Percentiles rank a stretch among this genome's conserved stretches.
phyloP scores from a whole-genome alignment of 495 filamentous ascomycete species.

The Penicillium subrubescens region DNA sequence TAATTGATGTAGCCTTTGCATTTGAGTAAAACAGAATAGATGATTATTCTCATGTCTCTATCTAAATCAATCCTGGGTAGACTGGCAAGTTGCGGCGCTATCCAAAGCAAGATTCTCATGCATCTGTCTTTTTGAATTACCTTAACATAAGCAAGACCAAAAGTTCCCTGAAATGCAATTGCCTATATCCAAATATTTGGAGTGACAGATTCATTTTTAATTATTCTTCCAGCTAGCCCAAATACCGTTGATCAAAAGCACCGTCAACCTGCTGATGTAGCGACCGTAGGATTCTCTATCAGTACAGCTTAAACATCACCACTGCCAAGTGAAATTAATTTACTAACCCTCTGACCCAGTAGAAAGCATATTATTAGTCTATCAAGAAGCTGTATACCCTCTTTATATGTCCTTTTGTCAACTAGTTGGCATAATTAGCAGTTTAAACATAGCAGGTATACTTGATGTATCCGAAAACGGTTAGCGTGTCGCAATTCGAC shows the following conservation, averaged over 20 bases:
- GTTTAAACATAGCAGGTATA: background rate
- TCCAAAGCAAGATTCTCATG: too few relatives aligned
- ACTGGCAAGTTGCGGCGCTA: too few relatives aligned
- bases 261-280: background rate
- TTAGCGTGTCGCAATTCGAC: slow-evolving; percentile 20
- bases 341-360: background rate
- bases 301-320: background rate
- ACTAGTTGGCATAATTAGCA: background rate
- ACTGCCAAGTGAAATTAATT: background rate
- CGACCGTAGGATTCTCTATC: background rate
- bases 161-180: too few relatives aligned
- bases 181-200: too few relatives aligned
- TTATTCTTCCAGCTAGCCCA: too few relatives aligned
- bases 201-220: background rate
- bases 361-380: background rate
- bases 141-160: too few relatives aligned
- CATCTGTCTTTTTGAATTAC: too few relatives aligned
- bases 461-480: slow-evolving; percentile 4
- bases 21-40: too few relatives aligned
- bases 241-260: background rate
- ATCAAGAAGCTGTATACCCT: background rate
- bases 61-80: too few relatives aligned
- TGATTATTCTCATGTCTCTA: too few relatives aligned
- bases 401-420: background rate
- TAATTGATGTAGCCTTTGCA: too few relatives aligned